These are phyloP conservation scores for Neobulgaria alba DNA, from an alignment of 2,329 filamentous ascomycete genomes.

Conservation along the genomic window DNA sequence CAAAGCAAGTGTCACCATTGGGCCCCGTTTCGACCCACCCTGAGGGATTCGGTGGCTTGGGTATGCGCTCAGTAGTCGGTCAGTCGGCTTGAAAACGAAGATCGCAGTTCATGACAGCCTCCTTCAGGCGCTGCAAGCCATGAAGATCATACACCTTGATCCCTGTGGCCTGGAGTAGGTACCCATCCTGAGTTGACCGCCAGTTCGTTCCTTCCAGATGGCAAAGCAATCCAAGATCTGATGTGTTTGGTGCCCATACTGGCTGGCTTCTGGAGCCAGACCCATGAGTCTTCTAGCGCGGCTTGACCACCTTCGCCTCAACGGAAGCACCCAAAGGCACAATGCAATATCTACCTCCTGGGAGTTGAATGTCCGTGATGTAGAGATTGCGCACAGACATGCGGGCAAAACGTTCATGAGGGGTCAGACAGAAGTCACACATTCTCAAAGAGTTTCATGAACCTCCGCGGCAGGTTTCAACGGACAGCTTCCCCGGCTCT, in stretches of 20 bases:
- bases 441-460: constrained; percentile 28
- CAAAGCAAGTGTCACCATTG: constrained; percentile 8
- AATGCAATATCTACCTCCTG: no score
- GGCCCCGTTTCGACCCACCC: constrained; percentile 10
- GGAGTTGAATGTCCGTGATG: constrained; percentile 18
- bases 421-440: constrained; percentile 25
- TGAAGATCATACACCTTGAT: constrained; percentile 28
- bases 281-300: constrained; percentile 6
- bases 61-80: constrained; percentile 14
- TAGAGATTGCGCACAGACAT: constrained; percentile 27
- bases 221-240: constrained; percentile 21
- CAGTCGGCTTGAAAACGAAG: constrained; percentile 21
- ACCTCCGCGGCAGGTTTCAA: constrained; percentile 25
- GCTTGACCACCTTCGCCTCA: constrained; percentile 18
- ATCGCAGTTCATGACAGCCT: constrained; percentile 28
- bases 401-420: constrained; percentile 24
- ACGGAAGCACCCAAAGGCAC: constrained; percentile 15
- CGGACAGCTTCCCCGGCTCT: constrained; percentile 17
- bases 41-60: constrained; percentile 15
- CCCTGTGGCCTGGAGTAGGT: constrained; percentile 15
- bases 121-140: constrained; percentile 26
- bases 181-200: constrained; percentile 27
- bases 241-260: constrained; percentile 18
- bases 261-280: constrained; percentile 11
- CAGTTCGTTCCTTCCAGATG: constrained; percentile 23